Evolutionary conservation across 106 monocot species (phyloP).

Genomic region (Platanthera guangdongensis): DNA sequence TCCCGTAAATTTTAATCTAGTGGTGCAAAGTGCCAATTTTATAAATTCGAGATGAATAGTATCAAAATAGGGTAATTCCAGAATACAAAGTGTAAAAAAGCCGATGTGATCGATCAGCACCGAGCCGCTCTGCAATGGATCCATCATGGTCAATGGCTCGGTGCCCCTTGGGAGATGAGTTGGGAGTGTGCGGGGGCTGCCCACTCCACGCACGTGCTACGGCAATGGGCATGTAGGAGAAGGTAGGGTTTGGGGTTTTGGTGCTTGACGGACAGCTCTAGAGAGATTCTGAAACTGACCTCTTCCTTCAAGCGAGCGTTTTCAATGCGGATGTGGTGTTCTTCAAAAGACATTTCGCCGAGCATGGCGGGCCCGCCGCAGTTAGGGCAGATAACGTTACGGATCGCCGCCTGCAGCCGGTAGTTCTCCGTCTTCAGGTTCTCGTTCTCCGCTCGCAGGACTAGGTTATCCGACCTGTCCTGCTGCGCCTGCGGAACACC

Average conservation of each 20-base stretch:
- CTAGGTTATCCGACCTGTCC: conserved; percentile 76
- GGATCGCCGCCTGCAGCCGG: conserved; percentile 75
- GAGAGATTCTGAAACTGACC: conserved; percentile 22
- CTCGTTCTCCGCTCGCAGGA: conserved; percentile 85
- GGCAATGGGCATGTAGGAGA: neutral
- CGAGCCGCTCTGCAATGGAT: no score
- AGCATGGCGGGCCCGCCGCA: conserved; percentile 87
- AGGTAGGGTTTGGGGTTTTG: neutral
- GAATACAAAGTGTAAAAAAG: no score
- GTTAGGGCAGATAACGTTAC: conserved; percentile 76
- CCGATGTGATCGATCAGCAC: no score
- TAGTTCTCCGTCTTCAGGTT: conserved; percentile 87
- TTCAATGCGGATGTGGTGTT: conserved; percentile 90
- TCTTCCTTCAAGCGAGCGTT: conserved; percentile 95
- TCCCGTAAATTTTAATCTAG: no score
- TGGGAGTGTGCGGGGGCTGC: neutral
- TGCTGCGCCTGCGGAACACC: conserved; percentile 68
- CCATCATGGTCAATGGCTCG: no score
- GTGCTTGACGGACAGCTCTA: neutral
- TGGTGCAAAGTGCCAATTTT: no score
- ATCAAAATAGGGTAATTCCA: no score
- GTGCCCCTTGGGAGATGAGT: no score
- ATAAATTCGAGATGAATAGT: no score
- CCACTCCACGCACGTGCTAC: neutral
- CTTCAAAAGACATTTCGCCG: conserved; percentile 87